phyloP scores from a whole-genome alignment of 2,329 filamentous ascomycete genomes.

The Emergomyces orientalis region DNA sequence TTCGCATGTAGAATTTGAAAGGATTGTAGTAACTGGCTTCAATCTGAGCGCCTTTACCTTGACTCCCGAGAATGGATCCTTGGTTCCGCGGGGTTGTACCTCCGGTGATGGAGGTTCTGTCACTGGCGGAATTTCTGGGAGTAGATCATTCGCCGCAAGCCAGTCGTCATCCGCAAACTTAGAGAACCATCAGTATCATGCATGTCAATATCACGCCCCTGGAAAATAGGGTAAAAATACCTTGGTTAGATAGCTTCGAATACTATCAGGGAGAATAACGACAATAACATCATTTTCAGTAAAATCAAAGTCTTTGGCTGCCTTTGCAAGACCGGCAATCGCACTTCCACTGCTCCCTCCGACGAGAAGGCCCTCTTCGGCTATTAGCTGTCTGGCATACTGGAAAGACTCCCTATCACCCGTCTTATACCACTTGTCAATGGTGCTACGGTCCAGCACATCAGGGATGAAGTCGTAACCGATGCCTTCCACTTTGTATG shows the following conservation, averaged over 20 bases:
- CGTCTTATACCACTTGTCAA: constrained; percentile 98
- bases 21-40: constrained; percentile 85
- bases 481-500: constrained; percentile 97
- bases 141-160: constrained; percentile 90
- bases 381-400: constrained; percentile 80
- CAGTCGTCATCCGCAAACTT: constrained; percentile 96
- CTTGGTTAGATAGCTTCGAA: constrained; percentile 93
- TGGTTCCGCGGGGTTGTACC: constrained; percentile 30
- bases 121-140: constrained; percentile 49
- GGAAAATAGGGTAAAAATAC: constrained; percentile 26
- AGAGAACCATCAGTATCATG: constrained; percentile 5
- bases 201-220: background rate
- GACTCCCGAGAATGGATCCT: constrained; percentile 65
- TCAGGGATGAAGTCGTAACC: constrained; percentile 98
- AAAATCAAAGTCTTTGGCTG: constrained; percentile 66
- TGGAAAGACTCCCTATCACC: constrained; percentile 84
- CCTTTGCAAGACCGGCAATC: constrained; percentile 69
- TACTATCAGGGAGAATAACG: constrained; percentile 87
- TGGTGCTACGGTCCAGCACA: constrained; percentile 67
- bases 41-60: constrained; percentile 76
- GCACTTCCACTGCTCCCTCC: constrained; percentile 91
- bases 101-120: constrained; percentile 26
- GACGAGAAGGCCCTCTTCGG: constrained; percentile 87
- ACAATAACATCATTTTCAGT: constrained; percentile 80
- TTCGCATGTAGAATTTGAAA: constrained; percentile 60